A percentile compares a stretch with the other conserved stretches of the same genome.
These are phyloP conservation scores for Macrolepiota albuminosa DNA, from an alignment of 768 basidiomycete genomes.

Conservation along the genomic window DNA sequence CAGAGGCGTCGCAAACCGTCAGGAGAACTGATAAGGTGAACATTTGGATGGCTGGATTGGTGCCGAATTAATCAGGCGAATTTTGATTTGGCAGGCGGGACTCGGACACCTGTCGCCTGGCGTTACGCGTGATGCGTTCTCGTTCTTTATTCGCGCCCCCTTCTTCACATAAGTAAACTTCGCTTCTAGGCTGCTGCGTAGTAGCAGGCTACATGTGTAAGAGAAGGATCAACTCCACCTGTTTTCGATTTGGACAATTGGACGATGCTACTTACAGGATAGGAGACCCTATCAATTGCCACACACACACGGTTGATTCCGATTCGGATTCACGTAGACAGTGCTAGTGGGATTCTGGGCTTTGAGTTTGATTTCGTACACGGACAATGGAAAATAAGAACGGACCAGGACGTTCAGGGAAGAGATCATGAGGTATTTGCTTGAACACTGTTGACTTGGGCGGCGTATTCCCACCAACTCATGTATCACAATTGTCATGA, in stretches of 20 bases:
- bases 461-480: background rate
- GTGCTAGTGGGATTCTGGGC: background rate
- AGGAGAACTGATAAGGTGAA: background rate
- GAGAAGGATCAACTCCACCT: background rate
- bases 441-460: background rate
- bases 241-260: background rate
- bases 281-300: background rate
- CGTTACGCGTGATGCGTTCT: background rate
- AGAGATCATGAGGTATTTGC: background rate
- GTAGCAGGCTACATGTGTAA: background rate
- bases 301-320: background rate
- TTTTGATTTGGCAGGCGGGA: slow-evolving; percentile 2
- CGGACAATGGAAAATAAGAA: background rate
- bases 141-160: background rate
- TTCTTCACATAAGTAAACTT: background rate
- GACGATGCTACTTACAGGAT: background rate
- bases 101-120: slow-evolving; percentile 2
- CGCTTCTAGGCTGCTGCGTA: background rate
- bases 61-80: background rate
- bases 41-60: background rate
- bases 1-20: background rate
- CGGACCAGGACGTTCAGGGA: background rate
- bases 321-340: background rate
- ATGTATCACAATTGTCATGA: background rate
- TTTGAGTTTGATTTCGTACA: background rate